Base-by-base conservation (phyloP, 1,284 basidiomycete genomes). In the Microbotryum intermedium region DNA sequence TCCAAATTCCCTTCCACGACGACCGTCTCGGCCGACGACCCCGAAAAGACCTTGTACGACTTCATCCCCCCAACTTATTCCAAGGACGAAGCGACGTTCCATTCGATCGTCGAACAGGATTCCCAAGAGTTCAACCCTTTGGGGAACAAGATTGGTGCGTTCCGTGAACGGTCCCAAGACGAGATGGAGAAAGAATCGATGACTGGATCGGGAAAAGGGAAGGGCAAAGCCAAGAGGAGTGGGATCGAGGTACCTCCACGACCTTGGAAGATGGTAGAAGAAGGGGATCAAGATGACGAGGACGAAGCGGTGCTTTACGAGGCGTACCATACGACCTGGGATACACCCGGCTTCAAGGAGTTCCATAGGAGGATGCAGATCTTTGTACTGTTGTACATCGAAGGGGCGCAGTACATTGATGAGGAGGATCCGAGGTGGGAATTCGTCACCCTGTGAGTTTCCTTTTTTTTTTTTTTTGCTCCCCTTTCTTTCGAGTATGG, bases 351-450 rank as follows among this genome's bases (percentile, higher is more conserved):
- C 5, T 98, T 97, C 77, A 81, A 81, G 70, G 90, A 94, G 74
- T 93, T 90, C 70, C 94, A 97, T 72, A 81, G 87, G n/a, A 80
- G 84, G 57, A 95, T 95, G 87, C 94, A 97, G 76, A 74, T 97
- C 57, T 97, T 97, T 73, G 89, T 95, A 60, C 76, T 95, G 47
- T 78, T 98, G 9, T 97, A 90, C 76, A 94, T 98, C 72, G 94
- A 98, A 73, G 95, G 84, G 8, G 92, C 91, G 7, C 90, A 87
- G 29, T 97, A 92, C 75, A 89, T 98, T 64, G 83, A 87, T 65
- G 79, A 76, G 58, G 75, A 77, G 21, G 77, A 78, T 59, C 50
- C 64, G 26, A 70, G 74, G 43, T 78, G 77, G 77, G 76, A 77
- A 61, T 77, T 77, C 56, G 74, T 74, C 49, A 71, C 73, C 0